These are phyloP conservation scores for Starmerella etchellsii DNA, from an alignment of 805 yeast species.

Conservation along the genomic window DNA sequence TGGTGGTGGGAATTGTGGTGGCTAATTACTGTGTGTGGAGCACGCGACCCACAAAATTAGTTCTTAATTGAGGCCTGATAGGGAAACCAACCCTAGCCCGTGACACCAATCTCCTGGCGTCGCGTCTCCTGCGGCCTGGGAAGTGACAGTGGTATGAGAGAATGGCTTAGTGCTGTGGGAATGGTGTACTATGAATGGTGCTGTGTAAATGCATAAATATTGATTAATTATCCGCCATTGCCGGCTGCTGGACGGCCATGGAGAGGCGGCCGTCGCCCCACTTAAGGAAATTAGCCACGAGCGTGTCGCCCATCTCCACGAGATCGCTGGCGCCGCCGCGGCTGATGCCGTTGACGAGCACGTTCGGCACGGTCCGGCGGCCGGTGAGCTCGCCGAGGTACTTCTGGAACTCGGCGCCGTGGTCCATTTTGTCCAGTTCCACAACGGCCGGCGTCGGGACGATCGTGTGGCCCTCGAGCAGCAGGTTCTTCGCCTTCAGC, in stretches of 20 bases:
- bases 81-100: conserved; percentile 3
- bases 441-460: conserved; percentile 61
- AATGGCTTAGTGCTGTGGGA: not conserved
- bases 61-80: not conserved
- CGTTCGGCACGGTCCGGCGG: conserved; percentile 81
- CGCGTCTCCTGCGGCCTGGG: no score
- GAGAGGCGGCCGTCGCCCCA: conserved; percentile 35
- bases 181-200: no score
- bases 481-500: conserved; percentile 51
- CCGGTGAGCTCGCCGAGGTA: conserved; percentile 59
- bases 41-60: not conserved
- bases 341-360: conserved; percentile 58
- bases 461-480: conserved; percentile 51
- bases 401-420: conserved; percentile 64
- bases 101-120: no score
- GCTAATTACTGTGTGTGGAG: not conserved
- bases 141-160: not conserved
- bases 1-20: not conserved
- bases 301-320: conserved; percentile 41
- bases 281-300: conserved; percentile 39
- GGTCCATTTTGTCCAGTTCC: conserved; percentile 67
- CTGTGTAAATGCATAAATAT: no score
- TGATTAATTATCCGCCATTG: not conserved
- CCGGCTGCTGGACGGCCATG: conserved; percentile 11
- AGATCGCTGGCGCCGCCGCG: conserved; percentile 89